Conservation (phyloP, 2,329 filamentous ascomycete species). For the Cladosporium sp. region DNA sequence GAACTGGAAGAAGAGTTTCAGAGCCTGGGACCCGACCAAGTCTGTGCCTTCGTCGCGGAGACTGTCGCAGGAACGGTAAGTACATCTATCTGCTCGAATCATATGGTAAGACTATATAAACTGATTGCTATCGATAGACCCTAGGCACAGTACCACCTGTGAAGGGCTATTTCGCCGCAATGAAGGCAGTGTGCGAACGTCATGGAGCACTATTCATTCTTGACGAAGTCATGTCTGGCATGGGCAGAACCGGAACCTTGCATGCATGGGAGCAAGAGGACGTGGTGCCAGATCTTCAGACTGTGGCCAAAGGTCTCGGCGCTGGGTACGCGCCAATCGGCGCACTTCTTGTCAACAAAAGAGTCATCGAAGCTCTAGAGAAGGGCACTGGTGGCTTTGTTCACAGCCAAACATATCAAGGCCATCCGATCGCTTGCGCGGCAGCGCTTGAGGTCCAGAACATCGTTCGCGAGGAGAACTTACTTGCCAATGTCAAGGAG, state of each 20-base stretch:
- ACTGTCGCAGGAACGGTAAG: conserved; percentile 42
- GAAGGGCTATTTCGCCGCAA: conserved; percentile 52
- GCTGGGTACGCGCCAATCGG: conserved; percentile 60
- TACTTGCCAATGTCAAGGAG: conserved; percentile 51
- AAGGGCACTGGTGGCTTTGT: conserved; percentile 42
- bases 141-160: conserved; percentile 51
- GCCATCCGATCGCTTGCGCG: conserved; percentile 53
- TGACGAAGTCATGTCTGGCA: conserved; percentile 35
- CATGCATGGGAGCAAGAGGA: conserved; percentile 32
- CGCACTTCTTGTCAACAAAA: conserved; percentile 49
- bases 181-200: conserved; percentile 51
- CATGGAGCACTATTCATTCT: conserved; percentile 54
- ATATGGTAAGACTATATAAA: no score
- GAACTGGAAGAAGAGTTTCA: conserved; percentile 49
- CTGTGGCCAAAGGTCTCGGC: conserved; percentile 60
- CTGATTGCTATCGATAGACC: conserved; percentile 22
- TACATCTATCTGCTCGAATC: neutral
- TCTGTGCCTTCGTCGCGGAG: conserved; percentile 50
- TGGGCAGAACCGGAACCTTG: conserved; percentile 28
- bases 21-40: conserved; percentile 42
- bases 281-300: conserved; percentile 58
- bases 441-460: conserved; percentile 58
- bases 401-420: conserved; percentile 60
- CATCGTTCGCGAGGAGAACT: conserved; percentile 50
- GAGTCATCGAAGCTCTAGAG: conserved; percentile 45